Conservation (phyloP, 2,329 filamentous ascomycete genomes). For the Aureobasidium pullulans region DNA sequence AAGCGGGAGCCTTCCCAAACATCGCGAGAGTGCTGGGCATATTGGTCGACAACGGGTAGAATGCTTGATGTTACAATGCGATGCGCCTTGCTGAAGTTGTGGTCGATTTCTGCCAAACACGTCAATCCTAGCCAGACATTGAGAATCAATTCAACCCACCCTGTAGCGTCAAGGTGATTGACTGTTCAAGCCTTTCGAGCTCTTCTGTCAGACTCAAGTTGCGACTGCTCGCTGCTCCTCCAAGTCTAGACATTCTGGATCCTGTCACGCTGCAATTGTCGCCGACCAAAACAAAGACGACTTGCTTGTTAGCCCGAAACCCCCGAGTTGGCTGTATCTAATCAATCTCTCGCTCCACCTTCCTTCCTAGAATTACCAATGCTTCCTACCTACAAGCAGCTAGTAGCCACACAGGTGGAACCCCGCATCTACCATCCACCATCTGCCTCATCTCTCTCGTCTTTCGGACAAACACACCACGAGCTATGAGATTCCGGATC, state of each 20-base stretch:
- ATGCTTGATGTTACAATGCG: conserved; percentile 93
- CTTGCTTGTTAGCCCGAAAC: neutral
- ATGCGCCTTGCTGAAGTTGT: conserved; percentile 95
- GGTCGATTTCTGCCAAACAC: conserved; percentile 71
- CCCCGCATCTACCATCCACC: neutral
- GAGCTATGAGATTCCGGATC: neutral
- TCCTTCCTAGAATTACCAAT: neutral
- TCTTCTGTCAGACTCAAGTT: conserved; percentile 83
- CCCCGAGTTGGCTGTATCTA: neutral
- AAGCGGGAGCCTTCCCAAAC: conserved; percentile 92
- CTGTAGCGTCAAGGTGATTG: conserved; percentile 92
- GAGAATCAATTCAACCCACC: conserved; percentile 43
- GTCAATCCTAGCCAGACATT: neutral
- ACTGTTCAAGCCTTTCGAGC: conserved; percentile 90
- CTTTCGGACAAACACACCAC: conserved; percentile 7
- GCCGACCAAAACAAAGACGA: neutral
- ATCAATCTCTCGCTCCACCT: neutral
- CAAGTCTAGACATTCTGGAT: conserved; percentile 42
- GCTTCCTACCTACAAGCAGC: neutral
- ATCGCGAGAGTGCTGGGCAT: conserved; percentile 83
- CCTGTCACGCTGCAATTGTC: neutral
- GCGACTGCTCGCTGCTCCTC: conserved; percentile 31
- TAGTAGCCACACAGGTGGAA: neutral
- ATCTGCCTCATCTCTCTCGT: neutral
- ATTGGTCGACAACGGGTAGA: conserved; percentile 86